These are phyloP conservation scores for Kalanchoe fedtschenkoi DNA, from an alignment of 164 flowering plant genomes.

Conservation along the genomic window DNA sequence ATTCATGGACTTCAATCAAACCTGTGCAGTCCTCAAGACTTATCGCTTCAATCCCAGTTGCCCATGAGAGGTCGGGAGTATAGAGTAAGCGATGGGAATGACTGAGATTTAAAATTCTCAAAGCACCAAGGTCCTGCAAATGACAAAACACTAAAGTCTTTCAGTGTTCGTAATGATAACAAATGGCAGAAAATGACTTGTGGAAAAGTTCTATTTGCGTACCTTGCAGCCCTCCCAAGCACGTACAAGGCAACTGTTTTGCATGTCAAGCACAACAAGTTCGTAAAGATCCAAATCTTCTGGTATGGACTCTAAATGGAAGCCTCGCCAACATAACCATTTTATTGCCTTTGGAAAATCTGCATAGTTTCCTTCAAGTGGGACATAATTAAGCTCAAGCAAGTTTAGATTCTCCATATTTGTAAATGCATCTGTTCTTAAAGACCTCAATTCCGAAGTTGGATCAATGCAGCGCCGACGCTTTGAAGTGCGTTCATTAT, in stretches of 20 bases:
- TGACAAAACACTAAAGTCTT: no score
- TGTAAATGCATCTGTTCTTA: not conserved
- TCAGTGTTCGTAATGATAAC: no score
- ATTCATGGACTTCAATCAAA: not conserved
- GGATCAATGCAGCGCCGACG: no score
- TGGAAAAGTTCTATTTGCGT: not conserved
- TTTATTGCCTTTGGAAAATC: conserved; percentile 2
- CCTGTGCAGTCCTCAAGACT: not conserved
- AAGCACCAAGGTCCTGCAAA: not conserved
- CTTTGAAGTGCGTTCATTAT: not conserved
- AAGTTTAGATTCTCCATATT: not conserved
- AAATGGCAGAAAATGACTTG: not conserved
- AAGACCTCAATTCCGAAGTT: not conserved
- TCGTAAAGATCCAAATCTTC: not conserved
- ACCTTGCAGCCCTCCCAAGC: not conserved
- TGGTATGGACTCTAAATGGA: not conserved
- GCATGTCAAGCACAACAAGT: not conserved
- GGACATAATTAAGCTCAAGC: not conserved
- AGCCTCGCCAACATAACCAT: not conserved
- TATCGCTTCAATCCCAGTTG: not conserved
- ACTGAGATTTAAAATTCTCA: not conserved
- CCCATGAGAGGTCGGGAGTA: not conserved
- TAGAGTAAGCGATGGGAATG: not conserved
- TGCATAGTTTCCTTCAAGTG: not conserved
- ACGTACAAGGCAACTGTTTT: not conserved